Percentiles rank a stretch among this genome's conserved stretches.
phyloP scores from a whole-genome alignment of 345 rosid genomes.

The Sonneratia caseolaris region DNA sequence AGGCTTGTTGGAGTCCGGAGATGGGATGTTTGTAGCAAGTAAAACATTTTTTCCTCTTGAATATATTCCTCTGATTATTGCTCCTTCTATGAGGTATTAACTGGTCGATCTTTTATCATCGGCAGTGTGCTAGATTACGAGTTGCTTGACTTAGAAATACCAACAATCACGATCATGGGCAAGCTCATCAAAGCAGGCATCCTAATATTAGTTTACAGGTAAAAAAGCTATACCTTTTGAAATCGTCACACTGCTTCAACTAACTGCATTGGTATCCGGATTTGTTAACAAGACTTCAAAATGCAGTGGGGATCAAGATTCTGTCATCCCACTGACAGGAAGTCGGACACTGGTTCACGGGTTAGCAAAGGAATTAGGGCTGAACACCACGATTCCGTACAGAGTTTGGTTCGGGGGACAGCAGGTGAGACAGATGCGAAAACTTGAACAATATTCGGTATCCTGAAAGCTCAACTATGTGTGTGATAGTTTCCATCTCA shows the following conservation, averaged over 20 bases:
- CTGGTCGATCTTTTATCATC: background rate
- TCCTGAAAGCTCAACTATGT: background rate
- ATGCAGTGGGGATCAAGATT: constrained; percentile 93
- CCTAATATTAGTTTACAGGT: constrained; percentile 87
- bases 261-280: background rate
- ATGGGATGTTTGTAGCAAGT: constrained; percentile 96
- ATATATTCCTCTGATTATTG: background rate
- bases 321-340: constrained; percentile 86
- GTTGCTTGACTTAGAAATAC: constrained; percentile 64
- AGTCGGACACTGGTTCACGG: constrained; percentile 57
- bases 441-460: background rate
- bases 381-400: constrained; percentile 57
- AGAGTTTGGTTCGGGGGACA: constrained; percentile 88
- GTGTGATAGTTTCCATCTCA: too few relatives aligned
- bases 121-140: constrained; percentile 76
- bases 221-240: constrained; percentile 1
- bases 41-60: constrained; percentile 12
- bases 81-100: background rate
- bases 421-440: constrained; percentile 36
- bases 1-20: constrained; percentile 66
- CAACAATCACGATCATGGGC: constrained; percentile 59
- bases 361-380: constrained; percentile 46
- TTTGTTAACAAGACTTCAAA: constrained; percentile 1
- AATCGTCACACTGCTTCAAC: background rate
- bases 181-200: constrained; percentile 61